Conservation (phyloP, 352 stramenopile genomes). For the Pythium monospermum region DNA sequence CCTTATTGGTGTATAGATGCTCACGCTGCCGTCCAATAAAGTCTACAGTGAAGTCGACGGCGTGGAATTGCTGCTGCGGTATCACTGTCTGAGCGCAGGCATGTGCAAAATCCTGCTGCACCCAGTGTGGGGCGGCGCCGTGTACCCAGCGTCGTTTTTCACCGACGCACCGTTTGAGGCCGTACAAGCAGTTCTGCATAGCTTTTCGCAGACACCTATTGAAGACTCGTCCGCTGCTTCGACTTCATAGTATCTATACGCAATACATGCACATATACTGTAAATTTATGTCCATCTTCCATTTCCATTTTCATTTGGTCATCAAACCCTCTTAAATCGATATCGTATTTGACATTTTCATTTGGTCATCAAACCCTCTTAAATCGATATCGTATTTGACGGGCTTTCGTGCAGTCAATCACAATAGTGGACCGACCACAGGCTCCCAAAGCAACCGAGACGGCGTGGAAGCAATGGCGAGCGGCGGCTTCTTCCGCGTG, state of each 20-base stretch:
- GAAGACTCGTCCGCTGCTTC: neutral
- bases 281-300: no score
- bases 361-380: neutral
- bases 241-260: no score
- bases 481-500: constrained; percentile 33
- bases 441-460: no score
- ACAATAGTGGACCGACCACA: no score
- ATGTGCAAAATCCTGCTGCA: constrained; percentile 97
- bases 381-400: neutral
- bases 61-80: constrained; percentile 86
- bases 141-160: constrained; percentile 97
- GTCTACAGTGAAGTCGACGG: constrained; percentile 96
- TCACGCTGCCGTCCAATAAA: constrained; percentile 89
- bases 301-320: neutral
- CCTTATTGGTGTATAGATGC: constrained; percentile 72
- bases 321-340: neutral
- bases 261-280: no score
- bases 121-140: constrained; percentile 91
- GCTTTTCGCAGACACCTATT: constrained; percentile 18
- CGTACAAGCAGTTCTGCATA: constrained; percentile 49
- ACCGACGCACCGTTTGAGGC: constrained; percentile 87
- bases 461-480: constrained; percentile 26
- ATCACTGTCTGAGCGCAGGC: constrained; percentile 83
- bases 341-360: neutral
- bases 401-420: no score